Conservation (phyloP, 2,329 filamentous ascomycete species). For the Colletotrichum orchidophilum region DNA sequence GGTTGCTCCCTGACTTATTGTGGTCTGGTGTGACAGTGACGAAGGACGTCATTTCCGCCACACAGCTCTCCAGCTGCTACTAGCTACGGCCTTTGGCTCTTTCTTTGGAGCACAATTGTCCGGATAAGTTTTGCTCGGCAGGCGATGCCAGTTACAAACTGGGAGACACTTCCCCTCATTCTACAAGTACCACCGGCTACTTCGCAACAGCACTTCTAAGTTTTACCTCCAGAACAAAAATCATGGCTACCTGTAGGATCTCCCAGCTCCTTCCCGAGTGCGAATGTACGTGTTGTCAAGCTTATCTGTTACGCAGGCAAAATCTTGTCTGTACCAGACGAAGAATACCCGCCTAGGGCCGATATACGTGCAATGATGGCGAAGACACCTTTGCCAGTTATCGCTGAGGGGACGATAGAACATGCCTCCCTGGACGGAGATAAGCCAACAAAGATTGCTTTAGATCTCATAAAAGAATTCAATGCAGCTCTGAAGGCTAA, state of each 20-base stretch:
- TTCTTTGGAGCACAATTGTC: neutral
- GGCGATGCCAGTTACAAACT: neutral
- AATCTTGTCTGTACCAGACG: neutral
- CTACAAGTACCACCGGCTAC: neutral
- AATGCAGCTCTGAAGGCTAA: neutral
- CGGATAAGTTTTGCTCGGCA: neutral
- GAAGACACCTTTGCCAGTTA: neutral
- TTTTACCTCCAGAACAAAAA: neutral
- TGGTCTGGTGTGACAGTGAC: neutral
- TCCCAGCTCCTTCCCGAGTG: too few relatives aligned
- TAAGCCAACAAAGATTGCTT: neutral
- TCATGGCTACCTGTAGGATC: too few relatives aligned
- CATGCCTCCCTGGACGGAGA: neutral
- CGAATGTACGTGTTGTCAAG: neutral
- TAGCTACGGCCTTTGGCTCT: neutral
- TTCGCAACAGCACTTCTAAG: neutral
- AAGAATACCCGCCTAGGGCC: neutral
- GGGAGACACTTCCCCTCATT: neutral
- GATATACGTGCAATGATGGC: conserved; percentile 14
- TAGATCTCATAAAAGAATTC: neutral
- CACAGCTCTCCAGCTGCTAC: neutral
- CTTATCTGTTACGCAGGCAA: neutral
- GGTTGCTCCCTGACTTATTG: neutral
- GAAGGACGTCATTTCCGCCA: neutral
- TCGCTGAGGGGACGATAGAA: neutral